Evolutionary conservation across 1,139 yeast species (phyloP).

Genomic region (Scheffersomyces cryptocercus): DNA sequence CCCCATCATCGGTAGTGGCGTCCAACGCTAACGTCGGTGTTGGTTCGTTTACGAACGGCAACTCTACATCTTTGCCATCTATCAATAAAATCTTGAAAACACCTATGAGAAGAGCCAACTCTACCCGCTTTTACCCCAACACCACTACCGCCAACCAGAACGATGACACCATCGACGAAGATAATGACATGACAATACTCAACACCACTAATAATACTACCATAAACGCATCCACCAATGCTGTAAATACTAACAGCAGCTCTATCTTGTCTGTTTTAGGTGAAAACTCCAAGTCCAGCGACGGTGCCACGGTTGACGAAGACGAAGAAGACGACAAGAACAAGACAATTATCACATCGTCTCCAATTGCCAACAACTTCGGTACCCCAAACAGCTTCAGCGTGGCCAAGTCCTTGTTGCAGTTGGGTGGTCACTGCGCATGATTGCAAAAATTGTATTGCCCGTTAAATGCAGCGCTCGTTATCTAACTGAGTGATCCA

Average conservation of each 20-base stretch:
- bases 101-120: slow-evolving; percentile 39
- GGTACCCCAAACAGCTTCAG: slow-evolving; percentile 55
- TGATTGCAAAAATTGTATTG: slow-evolving; percentile 1
- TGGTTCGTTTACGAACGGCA: neutral
- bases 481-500: neutral
- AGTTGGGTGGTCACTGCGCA: slow-evolving; percentile 32
- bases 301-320: slow-evolving; percentile 6
- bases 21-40: neutral
- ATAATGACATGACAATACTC: slow-evolving; percentile 21
- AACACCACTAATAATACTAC: slow-evolving; percentile 18
- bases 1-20: neutral
- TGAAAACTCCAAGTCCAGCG: slow-evolving; percentile 4
- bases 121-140: slow-evolving; percentile 20
- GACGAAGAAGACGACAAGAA: slow-evolving; percentile 3
- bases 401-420: slow-evolving; percentile 50
- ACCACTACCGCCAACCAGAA: slow-evolving; percentile 13
- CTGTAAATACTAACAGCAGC: slow-evolving; percentile 6
- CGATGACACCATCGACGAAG: slow-evolving; percentile 44
- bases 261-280: neutral
- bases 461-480: neutral
- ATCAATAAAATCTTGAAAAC: slow-evolving; percentile 49
- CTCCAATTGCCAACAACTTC: slow-evolving; percentile 38
- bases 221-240: slow-evolving; percentile 10
- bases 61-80: slow-evolving; percentile 29
- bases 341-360: slow-evolving; percentile 15